phyloP scores from a whole-genome alignment of 192 early-diverging fungal species.

The Umbelopsis ramanniana region DNA sequence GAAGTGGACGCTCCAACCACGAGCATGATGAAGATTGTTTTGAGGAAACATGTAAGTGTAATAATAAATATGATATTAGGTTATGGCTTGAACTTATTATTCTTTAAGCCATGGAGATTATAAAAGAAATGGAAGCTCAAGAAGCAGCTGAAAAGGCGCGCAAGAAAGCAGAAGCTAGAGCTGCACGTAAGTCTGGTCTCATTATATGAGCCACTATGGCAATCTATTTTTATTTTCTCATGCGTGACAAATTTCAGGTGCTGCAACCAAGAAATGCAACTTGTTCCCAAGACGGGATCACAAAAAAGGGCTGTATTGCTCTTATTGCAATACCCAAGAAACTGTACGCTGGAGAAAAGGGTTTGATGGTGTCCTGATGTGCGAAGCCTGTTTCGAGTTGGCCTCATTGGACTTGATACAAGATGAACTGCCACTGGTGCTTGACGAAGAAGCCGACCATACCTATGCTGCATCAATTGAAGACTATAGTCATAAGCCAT shows the following conservation, averaged over 20 bases:
- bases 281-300: slow-evolving; percentile 32
- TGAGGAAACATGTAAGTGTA: slow-evolving; percentile 56
- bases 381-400: slow-evolving; percentile 65
- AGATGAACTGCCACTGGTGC: slow-evolving; percentile 36
- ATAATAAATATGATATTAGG: not conserved
- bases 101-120: slow-evolving; percentile 44
- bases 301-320: slow-evolving; percentile 50
- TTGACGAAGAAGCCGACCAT: slow-evolving; percentile 27
- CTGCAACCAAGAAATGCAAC: slow-evolving; percentile 22
- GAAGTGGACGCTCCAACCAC: slow-evolving; percentile 48
- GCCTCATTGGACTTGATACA: slow-evolving; percentile 40
- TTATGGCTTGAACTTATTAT: not conserved
- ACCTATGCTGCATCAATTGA: slow-evolving; percentile 62
- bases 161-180: slow-evolving; percentile 42
- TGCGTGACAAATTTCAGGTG: not conserved
- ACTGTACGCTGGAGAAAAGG: slow-evolving; percentile 70
- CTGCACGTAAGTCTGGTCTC: slow-evolving; percentile 30
- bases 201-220: too few relatives aligned
- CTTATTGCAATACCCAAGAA: slow-evolving; percentile 65
- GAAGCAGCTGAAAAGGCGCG: slow-evolving; percentile 42
- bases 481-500: slow-evolving; percentile 69
- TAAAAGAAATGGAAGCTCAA: slow-evolving; percentile 49
- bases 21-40: slow-evolving; percentile 58
- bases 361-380: slow-evolving; percentile 75
- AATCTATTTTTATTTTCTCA: not conserved